Evolutionary conservation across 306 rosid genomes (phyloP).

Genomic region (Cicer judaicum): DNA sequence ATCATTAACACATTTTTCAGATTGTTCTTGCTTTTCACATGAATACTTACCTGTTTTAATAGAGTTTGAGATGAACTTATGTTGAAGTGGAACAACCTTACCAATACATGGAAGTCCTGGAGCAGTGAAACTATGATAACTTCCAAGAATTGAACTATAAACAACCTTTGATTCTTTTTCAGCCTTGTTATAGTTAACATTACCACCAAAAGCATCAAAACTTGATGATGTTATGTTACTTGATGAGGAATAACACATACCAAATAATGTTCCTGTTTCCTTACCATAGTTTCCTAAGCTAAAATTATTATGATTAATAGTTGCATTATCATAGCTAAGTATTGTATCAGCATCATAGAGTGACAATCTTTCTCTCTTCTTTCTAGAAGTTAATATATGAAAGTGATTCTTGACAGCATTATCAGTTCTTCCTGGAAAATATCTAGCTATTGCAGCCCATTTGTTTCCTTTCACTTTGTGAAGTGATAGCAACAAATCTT

Average conservation of each 20-base stretch:
- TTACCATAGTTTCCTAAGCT: not conserved
- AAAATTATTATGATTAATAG: not conserved
- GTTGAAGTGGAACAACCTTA: constrained; percentile 41
- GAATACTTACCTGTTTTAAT: not conserved
- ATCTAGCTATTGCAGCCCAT: constrained; percentile 67
- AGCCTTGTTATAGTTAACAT: too few relatives aligned
- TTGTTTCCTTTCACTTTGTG: constrained; percentile 67
- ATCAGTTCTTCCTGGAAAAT: constrained; percentile 66
- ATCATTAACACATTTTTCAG: constrained; percentile 2
- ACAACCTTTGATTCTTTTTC: too few relatives aligned
- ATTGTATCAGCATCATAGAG: constrained; percentile 17
- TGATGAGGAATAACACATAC: constrained; percentile 18
- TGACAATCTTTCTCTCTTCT: constrained; percentile 53
- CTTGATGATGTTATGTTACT: constrained; percentile 32
- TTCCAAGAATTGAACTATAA: constrained; percentile 16
- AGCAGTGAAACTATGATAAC: constrained; percentile 37
- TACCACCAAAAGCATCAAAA: not conserved
- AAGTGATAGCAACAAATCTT: constrained; percentile 55
- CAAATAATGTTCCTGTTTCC: constrained; percentile 6
- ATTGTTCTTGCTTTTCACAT: constrained; percentile 21
- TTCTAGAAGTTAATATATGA: constrained; percentile 68
- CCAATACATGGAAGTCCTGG: constrained; percentile 47
- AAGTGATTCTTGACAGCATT: constrained; percentile 70
- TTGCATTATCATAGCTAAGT: too few relatives aligned
- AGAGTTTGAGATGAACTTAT: constrained; percentile 30